phyloP scores from a whole-genome alignment of 148 eudicot species.

The Silene uniflora region DNA sequence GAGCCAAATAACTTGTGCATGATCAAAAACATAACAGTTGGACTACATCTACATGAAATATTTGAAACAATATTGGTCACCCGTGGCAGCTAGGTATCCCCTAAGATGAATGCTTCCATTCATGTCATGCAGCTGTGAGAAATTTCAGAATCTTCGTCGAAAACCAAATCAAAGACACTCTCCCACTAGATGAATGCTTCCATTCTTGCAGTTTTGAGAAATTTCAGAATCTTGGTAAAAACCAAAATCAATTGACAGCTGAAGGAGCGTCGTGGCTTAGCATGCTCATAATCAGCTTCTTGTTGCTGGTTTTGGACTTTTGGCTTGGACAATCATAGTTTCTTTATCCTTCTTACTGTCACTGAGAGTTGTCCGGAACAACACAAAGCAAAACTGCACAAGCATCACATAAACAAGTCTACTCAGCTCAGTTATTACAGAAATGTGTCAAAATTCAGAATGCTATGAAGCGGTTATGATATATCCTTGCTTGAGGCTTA shows the following conservation, averaged over 20 bases:
- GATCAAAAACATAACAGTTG: too few species aligned
- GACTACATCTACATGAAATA: too few species aligned
- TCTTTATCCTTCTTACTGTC: too few species aligned
- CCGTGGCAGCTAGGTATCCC: constrained; percentile 40
- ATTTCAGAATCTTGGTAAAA: constrained; percentile 69
- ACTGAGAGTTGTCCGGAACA: too few species aligned
- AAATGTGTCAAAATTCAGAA: too few species aligned
- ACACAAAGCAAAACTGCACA: too few species aligned
- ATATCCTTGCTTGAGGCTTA: constrained; percentile 29
- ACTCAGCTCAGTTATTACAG: constrained; percentile 14
- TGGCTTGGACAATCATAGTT: too few species aligned
- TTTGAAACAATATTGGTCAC: constrained; percentile 1
- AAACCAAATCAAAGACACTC: constrained; percentile 34
- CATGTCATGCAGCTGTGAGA: constrained; percentile 56
- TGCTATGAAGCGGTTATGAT: constrained; percentile 57
- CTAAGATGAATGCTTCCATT: constrained; percentile 62
- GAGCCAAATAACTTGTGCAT: too few species aligned
- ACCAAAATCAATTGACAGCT: constrained; percentile 56
- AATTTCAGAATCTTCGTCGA: constrained; percentile 67
- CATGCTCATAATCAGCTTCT: constrained; percentile 48
- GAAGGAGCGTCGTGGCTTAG: constrained; percentile 49
- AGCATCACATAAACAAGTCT: too few species aligned
- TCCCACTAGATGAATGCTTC: constrained; percentile 64
- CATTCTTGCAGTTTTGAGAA: constrained; percentile 58
- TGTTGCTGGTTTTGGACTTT: constrained; percentile 22